These are phyloP conservation scores for Cyclotella baltica DNA, from an alignment of 108 stramenopile genomes.

Conservation along the genomic window DNA sequence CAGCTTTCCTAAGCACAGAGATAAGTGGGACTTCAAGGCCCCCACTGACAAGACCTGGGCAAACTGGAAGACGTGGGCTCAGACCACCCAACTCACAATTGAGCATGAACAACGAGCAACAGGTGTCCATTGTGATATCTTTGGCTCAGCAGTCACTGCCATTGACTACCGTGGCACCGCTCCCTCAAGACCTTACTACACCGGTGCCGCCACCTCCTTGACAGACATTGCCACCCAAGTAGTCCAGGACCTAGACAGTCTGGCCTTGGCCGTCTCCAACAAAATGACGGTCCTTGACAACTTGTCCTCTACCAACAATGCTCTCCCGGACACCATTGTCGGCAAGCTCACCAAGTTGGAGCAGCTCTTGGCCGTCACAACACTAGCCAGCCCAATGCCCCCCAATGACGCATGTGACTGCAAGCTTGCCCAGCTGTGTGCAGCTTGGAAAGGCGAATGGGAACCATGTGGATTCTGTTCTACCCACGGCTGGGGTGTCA, in stretches of 20 bases:
- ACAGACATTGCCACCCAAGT: not conserved
- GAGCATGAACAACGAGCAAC: conserved; percentile 1
- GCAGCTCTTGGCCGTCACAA: not conserved
- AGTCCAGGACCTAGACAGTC: not conserved
- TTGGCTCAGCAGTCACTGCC: not conserved
- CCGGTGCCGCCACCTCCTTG: not conserved
- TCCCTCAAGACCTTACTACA: not conserved
- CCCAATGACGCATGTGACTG: not conserved
- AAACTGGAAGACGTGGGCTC: too few species aligned
- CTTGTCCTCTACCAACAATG: not conserved
- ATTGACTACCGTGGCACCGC: not conserved
- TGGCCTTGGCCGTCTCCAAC: not conserved
- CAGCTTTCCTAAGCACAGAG: not conserved
- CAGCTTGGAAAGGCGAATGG: not conserved
- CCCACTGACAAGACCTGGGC: not conserved
- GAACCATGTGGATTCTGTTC: not conserved
- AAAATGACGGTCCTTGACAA: not conserved
- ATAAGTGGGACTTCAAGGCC: not conserved
- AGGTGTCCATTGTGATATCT: not conserved
- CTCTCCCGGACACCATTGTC: not conserved
- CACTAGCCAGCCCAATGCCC: not conserved
- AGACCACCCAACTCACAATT: not conserved
- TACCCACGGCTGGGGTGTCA: not conserved
- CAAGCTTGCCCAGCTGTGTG: not conserved
- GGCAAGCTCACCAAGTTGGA: not conserved